Percentiles rank a stretch among this genome's conserved stretches.
phyloP scores from a whole-genome alignment of 805 yeast genomes.

The Saccharomycopsis javanensis region DNA sequence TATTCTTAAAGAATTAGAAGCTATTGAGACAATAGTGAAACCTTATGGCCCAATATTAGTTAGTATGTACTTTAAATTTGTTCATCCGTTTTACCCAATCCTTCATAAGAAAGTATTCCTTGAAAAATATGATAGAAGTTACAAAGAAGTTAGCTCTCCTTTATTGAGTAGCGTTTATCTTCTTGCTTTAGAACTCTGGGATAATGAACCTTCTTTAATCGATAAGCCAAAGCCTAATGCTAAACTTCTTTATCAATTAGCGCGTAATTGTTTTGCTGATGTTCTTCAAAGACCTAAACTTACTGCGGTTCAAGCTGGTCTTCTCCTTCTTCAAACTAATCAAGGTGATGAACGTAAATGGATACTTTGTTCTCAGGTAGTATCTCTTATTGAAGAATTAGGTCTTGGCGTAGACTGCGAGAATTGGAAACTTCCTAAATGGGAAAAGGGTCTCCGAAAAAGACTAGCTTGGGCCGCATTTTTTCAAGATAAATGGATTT shows the following conservation, averaged over 20 bases:
- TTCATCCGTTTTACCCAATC: conserved; percentile 89
- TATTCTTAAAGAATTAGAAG: conserved; percentile 71
- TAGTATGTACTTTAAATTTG: conserved; percentile 70
- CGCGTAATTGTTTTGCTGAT: conserved; percentile 55
- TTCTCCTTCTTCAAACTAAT: conserved; percentile 56
- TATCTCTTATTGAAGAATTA: conserved; percentile 78
- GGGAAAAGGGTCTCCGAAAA: conserved; percentile 87
- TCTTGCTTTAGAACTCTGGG: conserved; percentile 92
- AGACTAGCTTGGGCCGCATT: conserved; percentile 94
- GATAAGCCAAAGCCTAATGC: conserved; percentile 74
- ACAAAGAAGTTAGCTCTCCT: conserved; percentile 87
- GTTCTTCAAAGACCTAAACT: conserved; percentile 79
- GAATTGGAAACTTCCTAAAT: conserved; percentile 84
- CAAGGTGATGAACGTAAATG: conserved; percentile 44
- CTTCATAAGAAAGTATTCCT: conserved; percentile 84
- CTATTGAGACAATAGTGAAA: conserved; percentile 76
- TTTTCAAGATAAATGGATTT: conserved; percentile 85
- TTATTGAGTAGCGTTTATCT: conserved; percentile 83
- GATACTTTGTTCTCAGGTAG: conserved; percentile 79
- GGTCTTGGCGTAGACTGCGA: conserved; percentile 89
- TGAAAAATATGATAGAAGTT: conserved; percentile 85
- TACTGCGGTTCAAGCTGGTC: conserved; percentile 86
- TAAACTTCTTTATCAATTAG: conserved; percentile 56
- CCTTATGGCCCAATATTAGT: conserved; percentile 83
- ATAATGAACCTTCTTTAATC: conserved; percentile 66